Base-by-base conservation (phyloP, 176 grass and related monocot species). In the Bromus sterilis region DNA sequence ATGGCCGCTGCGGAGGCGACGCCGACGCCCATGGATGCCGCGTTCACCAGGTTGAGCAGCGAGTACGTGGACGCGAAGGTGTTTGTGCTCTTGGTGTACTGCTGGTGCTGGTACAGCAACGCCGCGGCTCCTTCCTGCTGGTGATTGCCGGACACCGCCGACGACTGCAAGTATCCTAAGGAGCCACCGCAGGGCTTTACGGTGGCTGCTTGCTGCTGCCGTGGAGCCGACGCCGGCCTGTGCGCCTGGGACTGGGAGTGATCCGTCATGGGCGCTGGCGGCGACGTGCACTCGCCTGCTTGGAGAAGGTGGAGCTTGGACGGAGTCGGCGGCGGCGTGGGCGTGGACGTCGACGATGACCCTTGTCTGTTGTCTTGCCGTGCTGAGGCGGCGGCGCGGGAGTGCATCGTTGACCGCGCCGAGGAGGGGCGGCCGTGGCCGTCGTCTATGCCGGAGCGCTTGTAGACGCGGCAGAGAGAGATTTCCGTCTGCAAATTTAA, bases 381-480 rank as follows among this genome's bases (percentile, higher is more conserved):
- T 44, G 28, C 53, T 34, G 5, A 28, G 24, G 42, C 41, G 66
- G 51, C 40, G 7, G 76, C 73, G 24, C 88, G 82, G 4, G 85
- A 60, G 5, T 87, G 5, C 39, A 44, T 29, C 39, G 68, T 56
- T 29, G 61, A 80, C 21, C 94, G 90, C 33, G 63, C 82, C 63
- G 57, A 35, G 36, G 65, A 77, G 14, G 41, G 28, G n/a, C 84
- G 46, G 59, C 49, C 66, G 37, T 61, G 86, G 41, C 86, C 85
- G 74, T 96, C 93, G 31, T 99, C 91, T 72, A 96, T 90, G 58
- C 97, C 93, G 9, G 93, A 81, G 68, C 97, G 89, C 85, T 96
- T 99, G 77, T 99, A 89, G 39, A 99, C 93, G 42, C 97, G 89
- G 74, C 97, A 99, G 7, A 99, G 85, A 9, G 93, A 99, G 36